Percentiles rank a stretch among this genome's conserved stretches.
These are phyloP conservation scores for Phyllosticta citrichinensis DNA, from an alignment of 2,329 filamentous ascomycete genomes.

Conservation along the genomic window DNA sequence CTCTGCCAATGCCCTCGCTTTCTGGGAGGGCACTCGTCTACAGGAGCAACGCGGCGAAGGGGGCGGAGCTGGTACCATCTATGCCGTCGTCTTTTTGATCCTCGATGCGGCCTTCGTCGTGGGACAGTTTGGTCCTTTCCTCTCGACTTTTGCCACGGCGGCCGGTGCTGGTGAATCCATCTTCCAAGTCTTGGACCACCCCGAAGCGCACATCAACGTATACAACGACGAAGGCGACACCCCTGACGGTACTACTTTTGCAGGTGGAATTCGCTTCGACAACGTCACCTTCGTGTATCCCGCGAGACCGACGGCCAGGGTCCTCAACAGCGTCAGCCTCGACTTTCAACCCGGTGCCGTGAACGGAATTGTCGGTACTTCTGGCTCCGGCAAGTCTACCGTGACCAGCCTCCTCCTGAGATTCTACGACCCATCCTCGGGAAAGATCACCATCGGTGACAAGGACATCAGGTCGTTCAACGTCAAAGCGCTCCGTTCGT, in stretches of 20 bases:
- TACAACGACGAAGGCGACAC: constrained; percentile 22
- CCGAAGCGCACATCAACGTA: constrained; percentile 28
- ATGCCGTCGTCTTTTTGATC: constrained; percentile 55
- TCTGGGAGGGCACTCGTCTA: constrained; percentile 29
- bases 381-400: constrained; percentile 36
- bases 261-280: constrained; percentile 32
- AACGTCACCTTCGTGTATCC: constrained; percentile 36
- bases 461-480: constrained; percentile 21
- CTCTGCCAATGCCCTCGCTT: constrained; percentile 36
- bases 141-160: constrained; percentile 46
- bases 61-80: constrained; percentile 41
- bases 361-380: constrained; percentile 37
- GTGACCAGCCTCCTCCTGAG: constrained; percentile 33
- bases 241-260: constrained; percentile 15
- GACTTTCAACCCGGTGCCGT: constrained; percentile 29
- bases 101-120: constrained; percentile 55
- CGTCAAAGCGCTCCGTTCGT: constrained; percentile 21
- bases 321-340: constrained; percentile 29
- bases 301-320: constrained; percentile 30
- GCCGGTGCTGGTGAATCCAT: constrained; percentile 41
- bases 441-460: constrained; percentile 25
- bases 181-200: constrained; percentile 34
- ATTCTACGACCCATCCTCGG: constrained; percentile 27
- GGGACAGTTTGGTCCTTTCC: constrained; percentile 51
- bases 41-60: constrained; percentile 19